Base-by-base conservation (phyloP, 495 filamentous ascomycete genomes). In the Lasiosphaeria ovina region DNA sequence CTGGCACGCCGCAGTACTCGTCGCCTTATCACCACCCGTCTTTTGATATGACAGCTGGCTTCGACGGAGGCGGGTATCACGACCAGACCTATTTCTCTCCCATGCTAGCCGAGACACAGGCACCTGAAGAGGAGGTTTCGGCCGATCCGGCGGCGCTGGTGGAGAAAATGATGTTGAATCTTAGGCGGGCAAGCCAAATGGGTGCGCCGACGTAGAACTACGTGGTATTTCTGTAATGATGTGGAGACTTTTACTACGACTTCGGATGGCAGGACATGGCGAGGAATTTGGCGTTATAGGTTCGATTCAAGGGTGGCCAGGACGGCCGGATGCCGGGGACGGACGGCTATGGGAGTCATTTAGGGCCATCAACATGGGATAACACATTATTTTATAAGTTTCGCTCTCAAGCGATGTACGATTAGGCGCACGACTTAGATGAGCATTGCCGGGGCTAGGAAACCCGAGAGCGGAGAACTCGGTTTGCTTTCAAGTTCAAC, bases 101-200 rank as follows among this genome's bases (percentile, higher is more conserved):
- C 17, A 40, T 31, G 52, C 58, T 36, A 34, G 14, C 59, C 17
- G 51, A 42, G 7, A 54, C 66, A 14, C 57, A 56, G 33, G 71
- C 73, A 38, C 66, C 74, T 34, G 69, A 72, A 9, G 76, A 76
- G 63, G 76, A 76, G 63, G 70, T 77, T 14, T 72, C 77, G 14
- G 68, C 69, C n/a, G 76, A 78, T 49, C 76, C 76, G 5, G 73
- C 75, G 63, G 75, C 75, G 35, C 57, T 83, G n/a, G 69, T 83
- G 47, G 77, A 83, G 68, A 74, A 74, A 64, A 77, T 83, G 62
- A 78, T 83, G 67, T 54, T 55, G 38, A 76, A 76, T 51, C 61
- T 79, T 17, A 69, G 66, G 50, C 66, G 67, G 59, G 76, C 71
- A 34, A 71, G 63, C 44, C 55, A 59, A 53, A 38, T 57, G 38